These are phyloP conservation scores for Cercospora sesami DNA, from an alignment of 2,329 filamentous ascomycete species.

Conservation along the genomic window DNA sequence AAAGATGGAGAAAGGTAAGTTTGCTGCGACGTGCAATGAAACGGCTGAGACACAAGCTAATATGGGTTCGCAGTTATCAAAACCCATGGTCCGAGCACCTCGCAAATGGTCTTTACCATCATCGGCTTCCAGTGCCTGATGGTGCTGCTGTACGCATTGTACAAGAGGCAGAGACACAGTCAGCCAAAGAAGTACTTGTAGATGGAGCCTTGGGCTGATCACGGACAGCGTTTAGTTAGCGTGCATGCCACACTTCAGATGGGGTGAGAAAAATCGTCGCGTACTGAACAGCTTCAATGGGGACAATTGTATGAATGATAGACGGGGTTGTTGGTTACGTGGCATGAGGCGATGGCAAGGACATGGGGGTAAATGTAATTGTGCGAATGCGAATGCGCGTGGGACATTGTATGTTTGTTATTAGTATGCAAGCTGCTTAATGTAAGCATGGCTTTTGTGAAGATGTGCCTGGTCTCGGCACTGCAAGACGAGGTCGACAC, in stretches of 20 bases:
- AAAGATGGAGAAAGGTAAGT: slow-evolving; percentile 30
- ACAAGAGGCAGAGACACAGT: slow-evolving; percentile 73
- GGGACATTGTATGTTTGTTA: not conserved
- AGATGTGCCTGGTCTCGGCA: not conserved
- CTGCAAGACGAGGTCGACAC: not conserved
- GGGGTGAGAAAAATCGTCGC: not conserved
- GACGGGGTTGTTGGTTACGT: not conserved
- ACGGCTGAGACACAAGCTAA: slow-evolving; percentile 3
- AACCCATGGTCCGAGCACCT: slow-evolving; percentile 56
- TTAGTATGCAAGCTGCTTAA: not conserved
- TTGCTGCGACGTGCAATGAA: not conserved
- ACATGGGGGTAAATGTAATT: not conserved
- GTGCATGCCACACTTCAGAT: slow-evolving; percentile 7
- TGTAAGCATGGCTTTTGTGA: not conserved
- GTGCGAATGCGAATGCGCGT: not conserved
- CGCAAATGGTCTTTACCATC: slow-evolving; percentile 67
- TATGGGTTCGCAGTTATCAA: slow-evolving; percentile 15
- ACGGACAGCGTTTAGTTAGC: slow-evolving; percentile 1
- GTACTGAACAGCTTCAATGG: slow-evolving; percentile 3
- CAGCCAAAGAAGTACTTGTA: slow-evolving; percentile 91
- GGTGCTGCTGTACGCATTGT: slow-evolving; percentile 67
- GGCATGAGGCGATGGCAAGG: slow-evolving; percentile 3
- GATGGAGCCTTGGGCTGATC: slow-evolving; percentile 6
- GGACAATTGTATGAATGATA: slow-evolving; percentile 1
- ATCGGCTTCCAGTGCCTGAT: slow-evolving; percentile 73